Evolutionary conservation across 2,329 filamentous ascomycete genomes (phyloP).

Genomic region (Bipolaris gigantea): DNA sequence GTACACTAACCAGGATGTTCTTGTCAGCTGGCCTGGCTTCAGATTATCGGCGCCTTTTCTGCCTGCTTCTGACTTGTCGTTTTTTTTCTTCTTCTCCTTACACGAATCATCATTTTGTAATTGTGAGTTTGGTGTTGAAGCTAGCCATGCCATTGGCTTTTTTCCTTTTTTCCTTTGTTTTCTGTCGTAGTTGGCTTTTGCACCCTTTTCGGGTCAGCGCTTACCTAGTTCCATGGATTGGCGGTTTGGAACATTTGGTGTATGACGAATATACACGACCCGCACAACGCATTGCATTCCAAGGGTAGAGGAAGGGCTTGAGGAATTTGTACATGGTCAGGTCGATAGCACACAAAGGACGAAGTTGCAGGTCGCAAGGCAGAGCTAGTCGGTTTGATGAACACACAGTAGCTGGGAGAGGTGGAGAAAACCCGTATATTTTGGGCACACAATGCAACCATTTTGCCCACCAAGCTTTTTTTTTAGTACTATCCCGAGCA

Average conservation of each 20-base stretch:
- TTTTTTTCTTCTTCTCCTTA: conserved; percentile 4
- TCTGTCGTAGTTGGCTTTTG: conserved; percentile 2
- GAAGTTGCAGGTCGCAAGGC: not conserved
- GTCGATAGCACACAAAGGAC: not conserved
- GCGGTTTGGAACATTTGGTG: conserved; percentile 14
- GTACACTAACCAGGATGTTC: conserved; percentile 14
- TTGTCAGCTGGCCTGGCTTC: conserved; percentile 34
- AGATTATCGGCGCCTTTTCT: conserved; percentile 4
- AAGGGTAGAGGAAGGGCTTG: not conserved
- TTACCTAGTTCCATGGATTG: not conserved
- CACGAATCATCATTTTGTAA: not conserved
- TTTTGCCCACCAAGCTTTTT: not conserved
- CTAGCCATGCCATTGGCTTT: conserved; percentile 9
- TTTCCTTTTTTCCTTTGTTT: conserved; percentile 1
- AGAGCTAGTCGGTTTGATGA: not conserved
- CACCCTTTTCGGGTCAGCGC: not conserved
- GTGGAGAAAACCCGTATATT: not conserved
- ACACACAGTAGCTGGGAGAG: no score
- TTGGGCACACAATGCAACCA: not conserved
- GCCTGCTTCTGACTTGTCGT: conserved; percentile 14
- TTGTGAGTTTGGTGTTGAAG: not conserved
- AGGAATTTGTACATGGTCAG: not conserved
- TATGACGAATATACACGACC: conserved; percentile 29
- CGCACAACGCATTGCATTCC: conserved; percentile 24
- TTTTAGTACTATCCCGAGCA: conserved; percentile 6